Evolutionary conservation across 768 basidiomycete species (phyloP).

Genomic region (Pleurotus salmoneostramineus): DNA sequence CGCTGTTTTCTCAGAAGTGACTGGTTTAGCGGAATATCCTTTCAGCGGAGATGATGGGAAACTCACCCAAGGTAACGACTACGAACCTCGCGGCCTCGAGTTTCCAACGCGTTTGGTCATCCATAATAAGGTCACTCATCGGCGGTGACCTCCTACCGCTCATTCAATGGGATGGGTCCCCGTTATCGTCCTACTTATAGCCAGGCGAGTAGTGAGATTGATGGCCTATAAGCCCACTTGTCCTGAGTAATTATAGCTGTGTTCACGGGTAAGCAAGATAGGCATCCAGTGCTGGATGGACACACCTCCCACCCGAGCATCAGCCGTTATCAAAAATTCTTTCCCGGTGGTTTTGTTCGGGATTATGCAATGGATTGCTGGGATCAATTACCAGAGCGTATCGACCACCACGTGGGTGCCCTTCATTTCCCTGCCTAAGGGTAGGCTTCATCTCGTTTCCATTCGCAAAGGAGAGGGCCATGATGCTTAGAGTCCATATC

Average conservation of each 20-base stretch:
- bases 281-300: constrained; percentile 80
- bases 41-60: neutral
- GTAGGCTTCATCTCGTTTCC: too few relatives aligned
- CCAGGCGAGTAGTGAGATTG: too few relatives aligned
- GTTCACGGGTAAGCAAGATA: constrained; percentile 47
- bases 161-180: too few relatives aligned
- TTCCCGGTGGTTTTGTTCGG: constrained; percentile 74
- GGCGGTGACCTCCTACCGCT: too few relatives aligned
- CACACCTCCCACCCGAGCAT: constrained; percentile 69
- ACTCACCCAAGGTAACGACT: constrained; percentile 1
- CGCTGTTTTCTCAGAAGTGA: neutral
- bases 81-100: constrained; percentile 5
- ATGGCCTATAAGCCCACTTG: neutral
- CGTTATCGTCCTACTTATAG: too few relatives aligned
- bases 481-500: constrained; percentile 55
- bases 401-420: constrained; percentile 73
- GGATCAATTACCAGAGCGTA: constrained; percentile 73
- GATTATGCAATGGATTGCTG: constrained; percentile 84
- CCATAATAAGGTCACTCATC: constrained; percentile 35
- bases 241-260: neutral
- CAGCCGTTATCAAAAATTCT: constrained; percentile 88
- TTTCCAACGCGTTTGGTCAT: constrained; percentile 27
- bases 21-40: neutral
- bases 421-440: neutral
- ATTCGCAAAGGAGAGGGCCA: constrained; percentile 18